A percentile compares a stretch with the other conserved stretches of the same genome.
Conservation (phyloP, 495 filamentous ascomycete genomes). For the Hypomontagnella submonticulosa region DNA sequence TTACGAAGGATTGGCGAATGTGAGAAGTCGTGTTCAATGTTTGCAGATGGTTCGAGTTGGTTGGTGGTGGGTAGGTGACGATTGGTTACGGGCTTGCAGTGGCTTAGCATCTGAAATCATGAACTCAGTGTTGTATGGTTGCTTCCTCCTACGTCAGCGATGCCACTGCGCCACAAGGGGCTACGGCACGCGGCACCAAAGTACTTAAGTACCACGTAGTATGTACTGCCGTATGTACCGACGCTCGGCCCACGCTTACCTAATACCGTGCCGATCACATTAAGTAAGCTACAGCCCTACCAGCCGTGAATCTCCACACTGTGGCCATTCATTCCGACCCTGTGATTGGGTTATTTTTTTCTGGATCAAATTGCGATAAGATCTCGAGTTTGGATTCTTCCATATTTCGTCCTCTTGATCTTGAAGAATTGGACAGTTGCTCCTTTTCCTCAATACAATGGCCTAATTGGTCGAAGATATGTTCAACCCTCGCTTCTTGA, state of each 20-base stretch:
- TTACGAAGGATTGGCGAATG: conserved; percentile 28
- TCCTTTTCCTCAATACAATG: background rate
- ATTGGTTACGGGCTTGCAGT: conserved; percentile 15
- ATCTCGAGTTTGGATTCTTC: too few species aligned
- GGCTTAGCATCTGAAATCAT: conserved; percentile 28
- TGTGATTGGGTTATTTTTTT: too few species aligned
- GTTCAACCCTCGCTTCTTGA: conserved; percentile 56
- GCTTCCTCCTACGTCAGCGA: conserved; percentile 22
- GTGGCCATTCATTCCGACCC: too few species aligned
- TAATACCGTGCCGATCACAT: too few species aligned
- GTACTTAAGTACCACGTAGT: too few species aligned
- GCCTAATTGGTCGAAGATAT: conserved; percentile 15
- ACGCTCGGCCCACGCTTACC: too few species aligned
- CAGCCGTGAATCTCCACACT: too few species aligned
- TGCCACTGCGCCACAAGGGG: conserved; percentile 19
- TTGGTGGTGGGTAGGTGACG: conserved; percentile 20
- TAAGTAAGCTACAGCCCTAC: too few species aligned
- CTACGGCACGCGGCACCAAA: too few species aligned
- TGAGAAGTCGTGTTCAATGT: conserved; percentile 32
- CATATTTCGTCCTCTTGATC: background rate
- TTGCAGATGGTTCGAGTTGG: conserved; percentile 7
- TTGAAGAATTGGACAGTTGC: background rate
- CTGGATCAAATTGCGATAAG: too few species aligned
- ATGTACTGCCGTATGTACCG: too few species aligned
- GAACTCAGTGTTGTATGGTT: background rate